Evolutionary conservation across 257 asterid genomes (phyloP).

Genomic region (Voacanga thouarsii): DNA sequence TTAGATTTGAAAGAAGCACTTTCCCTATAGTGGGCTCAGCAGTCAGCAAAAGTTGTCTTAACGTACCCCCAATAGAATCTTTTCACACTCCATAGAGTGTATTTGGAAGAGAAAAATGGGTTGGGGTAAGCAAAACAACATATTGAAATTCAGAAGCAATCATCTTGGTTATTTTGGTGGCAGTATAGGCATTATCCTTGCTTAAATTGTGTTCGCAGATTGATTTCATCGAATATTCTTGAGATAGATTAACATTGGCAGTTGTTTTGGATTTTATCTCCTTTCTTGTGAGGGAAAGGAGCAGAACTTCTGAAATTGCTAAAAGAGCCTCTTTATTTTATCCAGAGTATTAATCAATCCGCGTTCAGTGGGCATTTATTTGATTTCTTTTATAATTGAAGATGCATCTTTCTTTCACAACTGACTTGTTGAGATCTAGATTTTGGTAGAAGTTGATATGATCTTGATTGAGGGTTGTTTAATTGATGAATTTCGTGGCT

Average conservation of each 20-base stretch:
- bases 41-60: constrained; percentile 2
- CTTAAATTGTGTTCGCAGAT: neutral
- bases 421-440: neutral
- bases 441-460: neutral
- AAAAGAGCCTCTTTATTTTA: neutral
- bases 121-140: constrained; percentile 2
- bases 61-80: neutral
- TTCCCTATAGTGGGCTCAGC: neutral
- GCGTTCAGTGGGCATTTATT: neutral
- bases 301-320: neutral
- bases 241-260: neutral
- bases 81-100: neutral
- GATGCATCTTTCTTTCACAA: neutral
- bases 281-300: neutral
- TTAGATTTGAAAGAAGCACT: constrained; percentile 1
- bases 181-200: neutral
- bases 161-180: neutral
- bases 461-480: no score
- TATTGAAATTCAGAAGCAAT: neutral
- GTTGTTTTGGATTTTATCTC: neutral
- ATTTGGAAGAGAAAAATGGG: neutral
- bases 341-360: neutral
- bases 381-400: no score
- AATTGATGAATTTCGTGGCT: no score
- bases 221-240: neutral